Evolutionary conservation across 768 basidiomycete species (phyloP).

Genomic region (Naganishia randhawae): DNA sequence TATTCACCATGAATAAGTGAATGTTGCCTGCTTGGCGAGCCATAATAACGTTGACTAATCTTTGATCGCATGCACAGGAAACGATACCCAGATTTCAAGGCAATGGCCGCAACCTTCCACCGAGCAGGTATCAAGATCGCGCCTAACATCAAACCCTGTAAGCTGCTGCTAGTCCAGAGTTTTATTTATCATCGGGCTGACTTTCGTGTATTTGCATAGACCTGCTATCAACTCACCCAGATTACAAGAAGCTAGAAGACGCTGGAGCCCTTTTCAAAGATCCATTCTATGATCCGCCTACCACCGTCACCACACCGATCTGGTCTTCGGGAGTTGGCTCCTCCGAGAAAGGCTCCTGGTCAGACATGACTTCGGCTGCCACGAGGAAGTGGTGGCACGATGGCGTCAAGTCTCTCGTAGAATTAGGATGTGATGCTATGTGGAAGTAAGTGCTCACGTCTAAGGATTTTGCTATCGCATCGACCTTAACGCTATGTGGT

Average conservation of each 20-base stretch:
- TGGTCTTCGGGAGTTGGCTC: slow-evolving; percentile 44
- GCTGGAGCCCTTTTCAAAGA: slow-evolving; percentile 44
- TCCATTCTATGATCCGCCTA: slow-evolving; percentile 30
- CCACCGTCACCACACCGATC: slow-evolving; percentile 37
- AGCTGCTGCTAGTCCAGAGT: not conserved
- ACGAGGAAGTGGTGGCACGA: slow-evolving; percentile 47
- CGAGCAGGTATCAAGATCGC: slow-evolving; percentile 46
- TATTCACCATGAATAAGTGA: slow-evolving; percentile 42
- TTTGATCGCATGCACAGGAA: slow-evolving; percentile 3
- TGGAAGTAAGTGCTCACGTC: slow-evolving; percentile 45
- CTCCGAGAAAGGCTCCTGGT: slow-evolving; percentile 45
- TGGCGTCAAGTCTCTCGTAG: slow-evolving; percentile 42
- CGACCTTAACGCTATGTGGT: not conserved
- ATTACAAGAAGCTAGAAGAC: slow-evolving; percentile 35
- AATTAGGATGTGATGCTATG: slow-evolving; percentile 46
- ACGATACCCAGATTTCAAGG: slow-evolving; percentile 49
- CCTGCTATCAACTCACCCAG: slow-evolving; percentile 41
- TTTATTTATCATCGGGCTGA: not conserved
- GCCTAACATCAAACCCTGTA: slow-evolving; percentile 49
- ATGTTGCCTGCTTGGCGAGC: not conserved
- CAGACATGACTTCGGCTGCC: slow-evolving; percentile 43
- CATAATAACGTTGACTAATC: not conserved
- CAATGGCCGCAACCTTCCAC: slow-evolving; percentile 43
- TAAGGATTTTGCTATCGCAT: not conserved
- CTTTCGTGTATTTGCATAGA: slow-evolving; percentile 24